A percentile compares a stretch with the other conserved stretches of the same genome.
Evolutionary conservation across 208 protist genomes (phyloP).

Genomic region (Leishmania arabica): DNA sequence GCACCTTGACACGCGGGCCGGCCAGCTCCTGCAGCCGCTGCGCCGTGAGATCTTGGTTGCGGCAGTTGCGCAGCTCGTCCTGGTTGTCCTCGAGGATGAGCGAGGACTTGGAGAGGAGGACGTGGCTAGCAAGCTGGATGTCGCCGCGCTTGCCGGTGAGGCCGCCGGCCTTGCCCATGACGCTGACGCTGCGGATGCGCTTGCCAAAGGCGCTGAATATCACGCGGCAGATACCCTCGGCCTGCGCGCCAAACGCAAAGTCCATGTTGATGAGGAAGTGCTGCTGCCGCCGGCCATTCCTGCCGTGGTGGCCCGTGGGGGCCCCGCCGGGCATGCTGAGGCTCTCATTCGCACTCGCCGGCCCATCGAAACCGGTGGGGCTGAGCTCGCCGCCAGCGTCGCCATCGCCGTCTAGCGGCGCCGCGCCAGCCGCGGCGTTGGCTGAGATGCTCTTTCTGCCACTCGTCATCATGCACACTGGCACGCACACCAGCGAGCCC

Average conservation of each 20-base stretch:
- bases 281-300: slow-evolving; percentile 36
- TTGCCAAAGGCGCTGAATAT: slow-evolving; percentile 84
- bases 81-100: slow-evolving; percentile 85
- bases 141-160: slow-evolving; percentile 87
- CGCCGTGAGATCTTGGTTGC: slow-evolving; percentile 73
- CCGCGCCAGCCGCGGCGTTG: neutral
- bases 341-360: neutral
- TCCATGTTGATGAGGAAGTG: slow-evolving; percentile 94
- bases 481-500: neutral
- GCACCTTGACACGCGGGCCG: slow-evolving; percentile 49
- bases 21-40: slow-evolving; percentile 58
- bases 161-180: slow-evolving; percentile 91
- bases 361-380: neutral
- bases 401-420: neutral
- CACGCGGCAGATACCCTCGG: slow-evolving; percentile 78
- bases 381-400: neutral
- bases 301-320: slow-evolving; percentile 8
- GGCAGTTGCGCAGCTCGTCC: slow-evolving; percentile 83
- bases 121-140: slow-evolving; percentile 86
- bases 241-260: slow-evolving; percentile 90
- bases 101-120: slow-evolving; percentile 84
- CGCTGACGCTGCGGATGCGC: slow-evolving; percentile 82
- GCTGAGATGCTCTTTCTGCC: slow-evolving; percentile 6
- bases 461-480: slow-evolving; percentile 23
- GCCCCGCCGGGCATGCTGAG: neutral